phyloP scores from a whole-genome alignment of 225 moss, liverwort and hornwort species.

The Marchantia polymorpha region DNA sequence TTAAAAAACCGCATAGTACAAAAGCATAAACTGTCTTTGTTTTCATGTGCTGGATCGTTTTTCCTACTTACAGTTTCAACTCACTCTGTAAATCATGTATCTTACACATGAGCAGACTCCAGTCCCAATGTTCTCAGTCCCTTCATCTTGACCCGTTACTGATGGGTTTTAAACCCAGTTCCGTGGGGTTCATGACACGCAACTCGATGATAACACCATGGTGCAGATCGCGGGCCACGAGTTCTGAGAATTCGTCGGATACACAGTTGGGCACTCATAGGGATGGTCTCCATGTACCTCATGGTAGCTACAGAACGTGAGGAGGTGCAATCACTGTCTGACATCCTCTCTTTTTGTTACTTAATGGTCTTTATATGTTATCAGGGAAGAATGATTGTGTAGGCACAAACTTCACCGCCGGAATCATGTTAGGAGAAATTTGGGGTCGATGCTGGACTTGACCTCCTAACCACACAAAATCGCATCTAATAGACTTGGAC shows the following conservation, averaged over 20 bases:
- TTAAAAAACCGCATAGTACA: no score
- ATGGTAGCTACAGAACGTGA: neutral
- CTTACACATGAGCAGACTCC: no score
- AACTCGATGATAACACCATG: neutral
- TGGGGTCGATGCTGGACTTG: neutral
- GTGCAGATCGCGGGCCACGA: neutral
- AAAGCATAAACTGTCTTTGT: no score
- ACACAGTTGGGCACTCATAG: neutral
- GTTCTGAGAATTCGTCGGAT: neutral
- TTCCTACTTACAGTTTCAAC: no score
- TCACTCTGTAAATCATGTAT: no score
- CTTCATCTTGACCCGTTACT: no score
- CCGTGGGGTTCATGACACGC: neutral
- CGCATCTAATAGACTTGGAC: neutral
- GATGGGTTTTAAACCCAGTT: neutral
- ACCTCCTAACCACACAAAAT: neutral
- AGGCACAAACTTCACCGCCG: neutral
- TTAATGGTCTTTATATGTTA: neutral
- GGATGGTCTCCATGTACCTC: neutral
- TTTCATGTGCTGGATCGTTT: no score
- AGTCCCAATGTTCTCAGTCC: no score
- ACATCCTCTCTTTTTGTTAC: neutral
- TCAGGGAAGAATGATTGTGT: neutral
- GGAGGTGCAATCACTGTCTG: neutral
- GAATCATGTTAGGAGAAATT: neutral